Evolutionary conservation across 495 filamentous ascomycete genomes (phyloP), one percentile per base, ranked within the genome.

Genomic region (Aspergillus baeticus): DNA sequence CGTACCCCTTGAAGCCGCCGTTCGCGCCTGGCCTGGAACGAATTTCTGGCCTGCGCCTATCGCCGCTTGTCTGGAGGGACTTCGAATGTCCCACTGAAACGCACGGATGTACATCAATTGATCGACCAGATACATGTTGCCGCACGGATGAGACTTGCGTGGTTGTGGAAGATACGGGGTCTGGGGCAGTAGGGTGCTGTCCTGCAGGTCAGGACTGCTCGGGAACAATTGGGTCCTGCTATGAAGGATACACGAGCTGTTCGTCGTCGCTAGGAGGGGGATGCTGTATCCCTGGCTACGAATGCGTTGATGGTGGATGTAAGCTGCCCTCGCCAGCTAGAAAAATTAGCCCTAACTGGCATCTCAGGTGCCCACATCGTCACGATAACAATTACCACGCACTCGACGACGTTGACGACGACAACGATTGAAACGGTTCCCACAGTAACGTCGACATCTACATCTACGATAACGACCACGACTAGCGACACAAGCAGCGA

Each of bases 181-280:
- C 81, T 33, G 91, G 91, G 0, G 80, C 83, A 51, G 89, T 96
- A 1, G 94, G 92, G 3, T 98, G 93, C 67, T 98, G 93, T 77
- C 87, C 87, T 14, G 68, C 69, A 26, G 91, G 91, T 3, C 67
- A 81, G 61, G 81, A 64, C 5, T 98, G 94, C 69, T 75, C 79
- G 5, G 84, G 87, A 6, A 70, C 72, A 6, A 82, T 96, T 37
- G 77, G 77, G 0, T 65, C 64, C 3, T 98, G 93, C 63, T 71
- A 75, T 47, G 67, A 66, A 0, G 86, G 84, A 13, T 87, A 90
- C 67, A 80, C 81, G 11, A 76, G 79, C 20, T 98, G 94, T 64
- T 76, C 85, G 1, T 75, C 79, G 15, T 80, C 77, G 29, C 59
- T 86, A 14, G 92, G 92, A 4, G 92, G 92, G 1, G 93, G 92